These are phyloP conservation scores for Meredithiella fracta DNA, from an alignment of 2,329 filamentous ascomycete species.

Conservation along the genomic window DNA sequence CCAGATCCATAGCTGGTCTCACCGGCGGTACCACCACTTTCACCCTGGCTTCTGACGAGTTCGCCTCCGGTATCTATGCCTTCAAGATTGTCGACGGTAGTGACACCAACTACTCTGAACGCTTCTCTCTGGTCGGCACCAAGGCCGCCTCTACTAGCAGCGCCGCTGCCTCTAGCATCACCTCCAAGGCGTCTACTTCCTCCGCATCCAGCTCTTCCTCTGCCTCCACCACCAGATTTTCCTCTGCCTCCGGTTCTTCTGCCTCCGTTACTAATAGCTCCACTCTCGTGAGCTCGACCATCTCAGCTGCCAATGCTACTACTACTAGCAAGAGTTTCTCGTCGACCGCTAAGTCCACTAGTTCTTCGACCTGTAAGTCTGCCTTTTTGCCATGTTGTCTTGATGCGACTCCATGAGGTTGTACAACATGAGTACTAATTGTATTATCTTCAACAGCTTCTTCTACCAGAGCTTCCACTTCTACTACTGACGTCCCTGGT, in stretches of 20 bases:
- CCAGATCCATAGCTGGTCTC: constrained; percentile 23
- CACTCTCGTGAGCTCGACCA: constrained; percentile 15
- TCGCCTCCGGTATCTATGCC: constrained; percentile 28
- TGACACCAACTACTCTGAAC: constrained; percentile 28
- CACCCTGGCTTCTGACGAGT: constrained; percentile 21
- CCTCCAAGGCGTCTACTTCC: constrained; percentile 13
- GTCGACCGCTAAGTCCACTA: constrained; percentile 6
- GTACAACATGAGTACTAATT: background rate
- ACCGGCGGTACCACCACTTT: constrained; percentile 24
- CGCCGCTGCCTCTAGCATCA: background rate
- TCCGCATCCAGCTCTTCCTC: constrained; percentile 13
- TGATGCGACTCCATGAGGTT: background rate
- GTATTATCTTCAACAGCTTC: background rate
- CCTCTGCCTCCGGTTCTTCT: no score
- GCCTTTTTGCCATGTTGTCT: background rate
- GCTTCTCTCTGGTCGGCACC: constrained; percentile 23
- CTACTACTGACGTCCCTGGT: constrained; percentile 17
- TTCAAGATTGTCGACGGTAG: constrained; percentile 28
- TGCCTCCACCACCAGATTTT: no score
- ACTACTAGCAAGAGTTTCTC: constrained; percentile 16
- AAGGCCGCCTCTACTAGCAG: constrained; percentile 14
- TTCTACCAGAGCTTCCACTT: background rate
- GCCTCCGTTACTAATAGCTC: constrained; percentile 8
- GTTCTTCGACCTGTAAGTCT: constrained; percentile 13
- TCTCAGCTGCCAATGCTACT: constrained; percentile 14